Evolutionary conservation across 495 filamentous ascomycete species (phyloP), one percentile per base, ranked within the genome.

Genomic region (Penicilliopsis zonata): DNA sequence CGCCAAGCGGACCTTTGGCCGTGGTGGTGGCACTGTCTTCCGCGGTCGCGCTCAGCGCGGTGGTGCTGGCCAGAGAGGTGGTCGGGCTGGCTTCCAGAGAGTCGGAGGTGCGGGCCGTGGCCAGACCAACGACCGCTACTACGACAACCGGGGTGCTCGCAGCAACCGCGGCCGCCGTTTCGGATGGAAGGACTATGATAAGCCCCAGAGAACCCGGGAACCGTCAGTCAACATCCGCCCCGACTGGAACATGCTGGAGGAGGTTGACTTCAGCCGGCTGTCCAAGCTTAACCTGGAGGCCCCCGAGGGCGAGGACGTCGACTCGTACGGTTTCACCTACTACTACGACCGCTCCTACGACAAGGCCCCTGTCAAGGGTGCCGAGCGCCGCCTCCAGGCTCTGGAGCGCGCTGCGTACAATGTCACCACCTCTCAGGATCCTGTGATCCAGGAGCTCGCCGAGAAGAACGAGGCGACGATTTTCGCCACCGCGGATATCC

Each of bases 141-240:
- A 80, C 46, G 76, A 81, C 32, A 59, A 61, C 38, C 65, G 73
- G 12, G 69, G 73, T 16, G 59, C 71, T 25, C 54, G 69, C 38
- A 64, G 67, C 44, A 52, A 62, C 21, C 61, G 72, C 41, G 84
- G 84, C 20, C 76, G 90, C 39, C 73, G 92, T 28, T 95, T 94
- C 50, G 92, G 90, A 50, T 96, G 90, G 87, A 94, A 88, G 58
- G 90, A 98, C 53, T 94, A 86, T 52, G 90, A 98, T 63, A 98
- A 96, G 74, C 90, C 90, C 21, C 77, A 90, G 60, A 78, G 90
- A 42, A 95, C 88, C 48, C 83, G 90, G 35, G 90, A 98, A 65
- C 77, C 88, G 5, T 93, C 84, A 18, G 80, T 98, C 52, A 85
- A 82, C 53, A 82, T 95, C 55, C 87, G 87, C 56, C 70, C 87